phyloP scores from a whole-genome alignment of 2,329 filamentous ascomycete species.

The Grosmannia serpens region DNA sequence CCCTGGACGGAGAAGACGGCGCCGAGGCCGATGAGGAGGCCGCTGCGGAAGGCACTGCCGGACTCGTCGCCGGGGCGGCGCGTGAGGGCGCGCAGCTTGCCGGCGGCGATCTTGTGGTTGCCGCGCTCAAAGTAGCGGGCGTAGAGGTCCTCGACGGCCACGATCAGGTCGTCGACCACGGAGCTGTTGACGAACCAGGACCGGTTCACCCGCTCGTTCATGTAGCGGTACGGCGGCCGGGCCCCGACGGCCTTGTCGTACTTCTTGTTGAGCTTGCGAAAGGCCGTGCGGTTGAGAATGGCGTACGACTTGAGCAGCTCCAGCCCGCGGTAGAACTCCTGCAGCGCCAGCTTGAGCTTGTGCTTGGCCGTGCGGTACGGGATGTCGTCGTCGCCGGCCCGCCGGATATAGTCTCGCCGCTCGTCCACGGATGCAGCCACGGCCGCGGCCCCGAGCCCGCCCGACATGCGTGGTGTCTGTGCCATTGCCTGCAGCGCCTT shows the following conservation, averaged over 20 bases:
- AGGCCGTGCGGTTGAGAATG: conserved; percentile 80
- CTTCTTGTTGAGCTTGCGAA: conserved; percentile 97
- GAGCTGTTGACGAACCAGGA: conserved; percentile 89
- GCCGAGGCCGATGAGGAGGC: conserved; percentile 57
- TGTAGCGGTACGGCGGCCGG: conserved; percentile 65
- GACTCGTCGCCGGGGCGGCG: conserved; percentile 46
- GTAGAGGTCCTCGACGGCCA: conserved; percentile 79
- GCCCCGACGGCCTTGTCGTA: conserved; percentile 86
- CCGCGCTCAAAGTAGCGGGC: conserved; percentile 88
- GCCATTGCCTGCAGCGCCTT: conserved; percentile 45
- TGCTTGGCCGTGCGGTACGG: conserved; percentile 80
- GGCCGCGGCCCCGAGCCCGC: background rate
- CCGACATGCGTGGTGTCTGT: conserved; percentile 33
- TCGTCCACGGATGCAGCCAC: conserved; percentile 20
- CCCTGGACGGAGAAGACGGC: conserved; percentile 56
- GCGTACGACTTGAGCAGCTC: conserved; percentile 90
- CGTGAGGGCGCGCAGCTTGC: conserved; percentile 68
- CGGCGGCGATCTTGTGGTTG: conserved; percentile 81
- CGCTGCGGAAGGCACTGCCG: conserved; percentile 46
- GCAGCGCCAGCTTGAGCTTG: conserved; percentile 80
- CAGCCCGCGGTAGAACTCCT: conserved; percentile 86
- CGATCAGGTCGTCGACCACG: conserved; percentile 67
- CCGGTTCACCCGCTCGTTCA: conserved; percentile 83
- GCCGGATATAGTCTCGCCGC: conserved; percentile 36
- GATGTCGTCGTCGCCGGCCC: conserved; percentile 48